phyloP scores from a whole-genome alignment of 176 grass and related monocot genomes.

The Oryza meyeriana region DNA sequence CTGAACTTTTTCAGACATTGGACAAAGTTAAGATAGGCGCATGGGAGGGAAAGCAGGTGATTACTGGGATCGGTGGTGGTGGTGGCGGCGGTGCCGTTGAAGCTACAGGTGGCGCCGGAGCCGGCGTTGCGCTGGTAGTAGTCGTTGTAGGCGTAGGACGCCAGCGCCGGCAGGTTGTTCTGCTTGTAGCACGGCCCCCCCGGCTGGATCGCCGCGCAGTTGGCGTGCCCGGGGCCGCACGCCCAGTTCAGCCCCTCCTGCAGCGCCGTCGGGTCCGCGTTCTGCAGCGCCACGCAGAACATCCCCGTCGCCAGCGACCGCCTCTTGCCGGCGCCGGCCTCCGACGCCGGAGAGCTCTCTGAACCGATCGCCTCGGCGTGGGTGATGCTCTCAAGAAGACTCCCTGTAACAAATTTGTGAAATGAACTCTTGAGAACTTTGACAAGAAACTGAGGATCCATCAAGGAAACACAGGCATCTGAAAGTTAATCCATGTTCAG shows the following conservation, averaged over 20 bases:
- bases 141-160: conserved; percentile 95
- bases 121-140: conserved; percentile 59
- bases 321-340: neutral
- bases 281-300: conserved; percentile 73
- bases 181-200: conserved; percentile 67
- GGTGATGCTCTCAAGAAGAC: neutral
- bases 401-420: conserved; percentile 2
- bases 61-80: conserved; percentile 69
- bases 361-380: neutral
- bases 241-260: conserved; percentile 65
- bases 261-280: conserved; percentile 55
- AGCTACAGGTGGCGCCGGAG: conserved; percentile 54
- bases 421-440: neutral
- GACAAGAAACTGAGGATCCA: neutral
- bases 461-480: neutral
- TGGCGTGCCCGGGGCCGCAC: conserved; percentile 63
- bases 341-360: neutral
- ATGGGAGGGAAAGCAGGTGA: neutral
- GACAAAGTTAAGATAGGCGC: neutral
- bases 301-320: conserved; percentile 33
- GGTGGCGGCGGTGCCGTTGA: conserved; percentile 52
- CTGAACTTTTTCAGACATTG: neutral
- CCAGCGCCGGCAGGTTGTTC: conserved; percentile 60
- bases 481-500: neutral
- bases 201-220: conserved; percentile 69